Evolutionary conservation across 2,329 filamentous ascomycete species (phyloP).

Genomic region (Aspergillus sp.): DNA sequence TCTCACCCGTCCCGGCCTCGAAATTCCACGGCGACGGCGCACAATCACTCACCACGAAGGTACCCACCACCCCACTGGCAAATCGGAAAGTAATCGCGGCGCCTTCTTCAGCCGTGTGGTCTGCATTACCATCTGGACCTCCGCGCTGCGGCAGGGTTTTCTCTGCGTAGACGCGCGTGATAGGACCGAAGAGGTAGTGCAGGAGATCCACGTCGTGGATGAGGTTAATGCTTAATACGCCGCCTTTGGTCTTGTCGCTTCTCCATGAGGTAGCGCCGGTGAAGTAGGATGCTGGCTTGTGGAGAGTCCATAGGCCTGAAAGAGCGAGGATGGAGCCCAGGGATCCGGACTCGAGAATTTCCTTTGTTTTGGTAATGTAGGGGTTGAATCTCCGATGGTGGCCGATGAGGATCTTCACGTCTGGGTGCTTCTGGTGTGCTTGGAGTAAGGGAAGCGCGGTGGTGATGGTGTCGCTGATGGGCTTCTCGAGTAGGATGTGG

Average conservation of each 20-base stretch:
- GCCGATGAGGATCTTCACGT: constrained; percentile 49
- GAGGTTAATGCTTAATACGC: constrained; percentile 59
- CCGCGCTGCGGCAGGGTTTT: constrained; percentile 46
- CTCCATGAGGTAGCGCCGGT: constrained; percentile 53
- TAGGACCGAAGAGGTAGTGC: constrained; percentile 58
- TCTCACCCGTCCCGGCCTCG: constrained; percentile 61
- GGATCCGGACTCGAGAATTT: constrained; percentile 40
- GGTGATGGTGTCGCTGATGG: constrained; percentile 47
- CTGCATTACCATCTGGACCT: constrained; percentile 18
- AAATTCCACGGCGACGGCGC: constrained; percentile 57
- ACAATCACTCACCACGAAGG: constrained; percentile 58
- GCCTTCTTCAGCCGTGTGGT: constrained; percentile 58
- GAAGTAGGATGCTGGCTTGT: constrained; percentile 57
- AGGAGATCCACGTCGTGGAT: constrained; percentile 64
- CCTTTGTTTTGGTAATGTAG: constrained; percentile 55
- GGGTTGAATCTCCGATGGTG: constrained; percentile 64
- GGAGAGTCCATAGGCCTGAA: constrained; percentile 57
- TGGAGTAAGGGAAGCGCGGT: constrained; percentile 27
- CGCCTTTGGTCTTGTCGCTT: constrained; percentile 43
- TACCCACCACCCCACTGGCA: constrained; percentile 57
- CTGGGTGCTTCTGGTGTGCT: constrained; percentile 36
- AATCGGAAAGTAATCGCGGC: constrained; percentile 58
- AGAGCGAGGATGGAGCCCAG: constrained; percentile 56
- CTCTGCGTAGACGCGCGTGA: constrained; percentile 56
- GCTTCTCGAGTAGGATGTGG: constrained; percentile 62